Base-by-base conservation (phyloP, 352 stramenopile species). In the Globisporangium cylindrosporum region DNA sequence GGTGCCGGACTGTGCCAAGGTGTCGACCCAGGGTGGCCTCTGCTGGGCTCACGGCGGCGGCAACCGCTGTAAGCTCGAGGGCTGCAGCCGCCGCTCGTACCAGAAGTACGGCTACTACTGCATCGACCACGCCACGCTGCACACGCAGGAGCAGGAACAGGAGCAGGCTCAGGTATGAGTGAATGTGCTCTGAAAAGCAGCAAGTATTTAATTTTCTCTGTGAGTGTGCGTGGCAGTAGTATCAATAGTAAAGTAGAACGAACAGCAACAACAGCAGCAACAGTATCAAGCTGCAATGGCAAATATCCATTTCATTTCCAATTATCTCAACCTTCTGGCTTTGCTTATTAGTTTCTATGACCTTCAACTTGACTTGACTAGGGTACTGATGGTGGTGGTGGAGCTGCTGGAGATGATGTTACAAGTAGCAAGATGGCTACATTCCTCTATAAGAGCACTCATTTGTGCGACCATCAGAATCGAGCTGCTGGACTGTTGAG, bases 21-120 rank as follows among this genome's bases (percentile, higher is more conserved):
- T 90, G 24, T 83, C 84, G 22, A 83, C 82, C 0, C 82, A 90
- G 25, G 80, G 84, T 41, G 86, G 86, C 0, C 77, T 86, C 6
- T 94, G 86, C 73, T 92, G 86, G 82, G 84, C 84, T 0, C 84
- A 93, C 69, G 86, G 86, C n/a, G 86, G 88, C 82, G n/a, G 86
- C 66, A 90, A 90, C 68, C 83, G 83, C 67, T 92, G 83, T 72
- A 73, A 72, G 29, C 72, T 89, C 18, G 78, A 92, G 15, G 80
- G 78, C 43, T 92, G 84, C 73, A 85, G 75, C 62, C 86, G 86
- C 62, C 84, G 80, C 53, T 90, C 81, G 64, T 92, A 92, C 76
- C 81, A 89, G 69, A 92, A 90, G 74, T 84, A 89, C 70, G 75
- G 79, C 69, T 90, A 92, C 71, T 81, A 81, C 59, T 92, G 84